Percentiles rank a stretch among this genome's conserved stretches.
These are phyloP conservation scores for Pterocarpus santalinus DNA, from an alignment of 306 rosid species.

Conservation along the genomic window DNA sequence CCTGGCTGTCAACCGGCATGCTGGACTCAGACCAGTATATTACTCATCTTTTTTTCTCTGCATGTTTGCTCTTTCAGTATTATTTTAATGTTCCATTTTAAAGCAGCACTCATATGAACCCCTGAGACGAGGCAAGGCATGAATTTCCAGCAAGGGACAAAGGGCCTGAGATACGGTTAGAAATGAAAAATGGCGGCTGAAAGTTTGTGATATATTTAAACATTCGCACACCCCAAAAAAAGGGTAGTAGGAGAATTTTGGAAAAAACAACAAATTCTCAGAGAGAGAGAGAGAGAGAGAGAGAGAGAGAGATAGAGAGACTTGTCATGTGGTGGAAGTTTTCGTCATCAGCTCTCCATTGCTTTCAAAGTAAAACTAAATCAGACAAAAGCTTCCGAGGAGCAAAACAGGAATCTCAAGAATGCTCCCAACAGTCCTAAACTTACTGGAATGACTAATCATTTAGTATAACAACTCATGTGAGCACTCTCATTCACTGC, in stretches of 20 bases:
- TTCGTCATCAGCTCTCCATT: conserved; percentile 73
- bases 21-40: conserved; percentile 28
- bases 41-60: conserved; percentile 48
- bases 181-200: conserved; percentile 62
- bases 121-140: conserved; percentile 81
- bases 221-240: conserved; percentile 48
- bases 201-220: conserved; percentile 41
- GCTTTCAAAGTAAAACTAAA: conserved; percentile 82
- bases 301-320: no score
- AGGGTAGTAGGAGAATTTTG: conserved; percentile 47
- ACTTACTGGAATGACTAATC: conserved; percentile 70
- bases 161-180: conserved; percentile 78
- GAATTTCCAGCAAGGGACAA: conserved; percentile 87
- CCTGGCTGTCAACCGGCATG: conserved; percentile 38
- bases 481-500: conserved; percentile 35
- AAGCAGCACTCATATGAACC: conserved; percentile 66
- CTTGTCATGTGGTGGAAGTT: conserved; percentile 63
- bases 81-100: conserved; percentile 60
- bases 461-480: conserved; percentile 38
- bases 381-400: conserved; percentile 86
- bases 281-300: conserved; percentile 6
- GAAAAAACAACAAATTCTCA: conserved; percentile 47
- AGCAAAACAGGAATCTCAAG: conserved; percentile 89
- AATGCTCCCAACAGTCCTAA: conserved; percentile 56
- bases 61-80: conserved; percentile 40